Evolutionary conservation across 2,329 filamentous ascomycete species (phyloP), one percentile per base, ranked within the genome.

Genomic region (Alternaria infectoria): DNA sequence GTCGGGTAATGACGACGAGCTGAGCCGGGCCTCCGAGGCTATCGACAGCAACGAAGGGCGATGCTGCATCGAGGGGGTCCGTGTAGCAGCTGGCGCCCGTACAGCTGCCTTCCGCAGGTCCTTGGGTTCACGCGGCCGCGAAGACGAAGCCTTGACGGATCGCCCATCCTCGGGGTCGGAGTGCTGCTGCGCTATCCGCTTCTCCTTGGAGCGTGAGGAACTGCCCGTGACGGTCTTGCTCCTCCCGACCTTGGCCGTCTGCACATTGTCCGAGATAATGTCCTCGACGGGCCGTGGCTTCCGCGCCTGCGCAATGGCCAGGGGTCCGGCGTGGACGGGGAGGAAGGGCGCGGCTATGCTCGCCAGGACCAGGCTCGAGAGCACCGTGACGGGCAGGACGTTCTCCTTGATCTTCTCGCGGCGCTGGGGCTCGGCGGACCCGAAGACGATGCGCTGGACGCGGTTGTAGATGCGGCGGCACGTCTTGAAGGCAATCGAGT

Each of bases 401-500:
- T 96, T 96, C 80, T 95, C 92, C 76, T 89, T 90, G 77, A 96
- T 93, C 81, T 90, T 91, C 72, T 93, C 91, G 68, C 89, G 85
- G 61, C 89, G 86, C 64, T 85, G 85, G 25, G 87, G 85, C 74
- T 95, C 92, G 32, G 89, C 86, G 23, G 91, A 85, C 19, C 92
- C 92, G 78, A 96, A 96, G 25, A 96, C 92, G 71, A 96, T 93
- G 79, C 93, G 89, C 80, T 96, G 92, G 43, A 96, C 91, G 80
- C 93, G 93, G 81, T 96, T 96, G 83, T 94, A 95, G 70, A 96
- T 89, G 74, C 93, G 86, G 63, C 91, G 88, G 76, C 92, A 95
- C 54, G 91, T 95, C 81, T 92, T 90, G 82, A 96, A 96, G 54
- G 91, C 86, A 72, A 90, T 88, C 65, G 91, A 90, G 77, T 91